A percentile compares a stretch with the other conserved stretches of the same genome.
Conservation (phyloP, 331 rosid genomes). For the Telfairia occidentalis region DNA sequence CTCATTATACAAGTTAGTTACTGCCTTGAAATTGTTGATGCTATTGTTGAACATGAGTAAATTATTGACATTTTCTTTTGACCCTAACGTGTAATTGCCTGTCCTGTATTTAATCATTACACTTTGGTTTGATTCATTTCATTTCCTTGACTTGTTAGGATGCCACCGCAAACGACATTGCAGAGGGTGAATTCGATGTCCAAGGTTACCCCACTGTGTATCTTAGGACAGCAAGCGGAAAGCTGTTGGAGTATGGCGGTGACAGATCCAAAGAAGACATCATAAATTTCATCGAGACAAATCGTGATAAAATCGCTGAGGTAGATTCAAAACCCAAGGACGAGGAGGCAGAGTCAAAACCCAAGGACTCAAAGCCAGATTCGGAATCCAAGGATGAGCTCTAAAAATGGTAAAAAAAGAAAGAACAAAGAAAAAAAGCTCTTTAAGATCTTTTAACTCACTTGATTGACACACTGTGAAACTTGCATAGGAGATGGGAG, state of each 20-base stretch:
- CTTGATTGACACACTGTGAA: not conserved
- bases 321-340: constrained; percentile 7
- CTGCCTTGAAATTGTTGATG: not conserved
- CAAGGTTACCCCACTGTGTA: constrained; percentile 72
- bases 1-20: not conserved
- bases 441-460: not conserved
- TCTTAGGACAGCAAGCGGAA: constrained; percentile 66
- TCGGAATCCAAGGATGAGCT: constrained; percentile 60
- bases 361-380: constrained; percentile 35
- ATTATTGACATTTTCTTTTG: not conserved
- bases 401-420: constrained; percentile 33
- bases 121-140: not conserved
- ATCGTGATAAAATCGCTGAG: constrained; percentile 33
- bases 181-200: constrained; percentile 48
- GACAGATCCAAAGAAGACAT: constrained; percentile 66
- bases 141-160: constrained; percentile 29
- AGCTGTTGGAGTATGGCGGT: constrained; percentile 36
- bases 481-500: not conserved
- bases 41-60: not conserved
- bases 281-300: constrained; percentile 54
- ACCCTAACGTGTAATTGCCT: not conserved
- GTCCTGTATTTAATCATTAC: not conserved
- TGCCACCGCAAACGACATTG: constrained; percentile 66
- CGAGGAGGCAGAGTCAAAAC: constrained; percentile 22
- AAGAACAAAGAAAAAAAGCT: not conserved